Evolutionary conservation across 192 early-diverging fungal genomes (phyloP).

Genomic region (Linnemannia hyalina): DNA sequence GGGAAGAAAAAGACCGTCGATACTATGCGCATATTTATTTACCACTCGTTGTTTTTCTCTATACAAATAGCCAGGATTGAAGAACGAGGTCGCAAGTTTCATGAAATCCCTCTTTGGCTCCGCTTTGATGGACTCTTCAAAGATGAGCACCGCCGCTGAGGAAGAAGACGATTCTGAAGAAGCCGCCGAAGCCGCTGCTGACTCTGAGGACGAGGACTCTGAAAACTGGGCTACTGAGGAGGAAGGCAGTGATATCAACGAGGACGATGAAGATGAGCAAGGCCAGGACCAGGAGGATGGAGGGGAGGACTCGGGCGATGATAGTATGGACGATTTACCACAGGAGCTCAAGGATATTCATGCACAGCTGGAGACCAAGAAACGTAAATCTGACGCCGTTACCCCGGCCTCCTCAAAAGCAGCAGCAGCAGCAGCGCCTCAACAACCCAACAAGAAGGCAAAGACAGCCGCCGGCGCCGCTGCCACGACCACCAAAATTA

Average conservation of each 20-base stretch:
- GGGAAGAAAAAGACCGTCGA: background rate
- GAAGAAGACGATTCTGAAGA: slow-evolving; percentile 31
- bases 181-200: slow-evolving; percentile 5
- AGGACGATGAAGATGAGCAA: slow-evolving; percentile 10
- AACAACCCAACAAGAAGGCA: slow-evolving; percentile 20
- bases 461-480: slow-evolving; percentile 3
- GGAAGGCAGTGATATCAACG: background rate
- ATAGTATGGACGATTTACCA: slow-evolving; percentile 54
- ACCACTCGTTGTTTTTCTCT: background rate
- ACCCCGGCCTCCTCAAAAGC: background rate
- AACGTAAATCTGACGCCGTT: slow-evolving; percentile 12
- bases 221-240: slow-evolving; percentile 41
- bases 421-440: background rate
- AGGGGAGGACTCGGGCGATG: slow-evolving; percentile 32
- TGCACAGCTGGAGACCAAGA: slow-evolving; percentile 26
- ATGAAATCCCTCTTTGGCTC: slow-evolving; percentile 54
- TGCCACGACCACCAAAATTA: background rate
- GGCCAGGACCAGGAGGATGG: background rate
- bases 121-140: slow-evolving; percentile 17
- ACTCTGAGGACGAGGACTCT: slow-evolving; percentile 2
- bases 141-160: slow-evolving; percentile 20
- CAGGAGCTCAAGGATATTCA: slow-evolving; percentile 41
- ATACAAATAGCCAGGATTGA: slow-evolving; percentile 29
- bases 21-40: no score
- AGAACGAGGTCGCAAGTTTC: slow-evolving; percentile 44